Conservation (phyloP, 345 rosid species). For the Aurinia saxatilis region DNA sequence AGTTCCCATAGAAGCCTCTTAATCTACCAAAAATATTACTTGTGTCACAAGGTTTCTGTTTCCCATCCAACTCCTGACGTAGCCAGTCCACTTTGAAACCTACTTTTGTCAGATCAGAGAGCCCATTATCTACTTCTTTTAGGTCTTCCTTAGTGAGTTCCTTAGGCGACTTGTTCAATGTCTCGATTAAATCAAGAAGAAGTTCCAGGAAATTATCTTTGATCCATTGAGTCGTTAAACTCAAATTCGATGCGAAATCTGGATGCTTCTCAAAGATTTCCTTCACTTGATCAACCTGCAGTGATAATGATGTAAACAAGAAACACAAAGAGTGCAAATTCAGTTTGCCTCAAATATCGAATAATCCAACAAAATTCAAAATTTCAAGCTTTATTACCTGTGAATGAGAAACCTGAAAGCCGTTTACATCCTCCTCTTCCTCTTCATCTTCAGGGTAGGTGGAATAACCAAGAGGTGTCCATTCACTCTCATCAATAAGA, state of each 20-base stretch:
- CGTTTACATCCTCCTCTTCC: not conserved
- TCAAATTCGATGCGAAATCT: not conserved
- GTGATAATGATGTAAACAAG: not conserved
- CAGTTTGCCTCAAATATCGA: not conserved
- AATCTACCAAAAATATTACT: not conserved
- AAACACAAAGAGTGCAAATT: not conserved
- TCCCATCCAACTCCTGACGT: not conserved
- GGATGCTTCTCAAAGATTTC: slow-evolving; percentile 1
- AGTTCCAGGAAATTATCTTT: not conserved
- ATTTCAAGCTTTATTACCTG: not conserved
- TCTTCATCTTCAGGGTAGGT: not conserved
- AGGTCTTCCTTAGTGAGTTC: not conserved
- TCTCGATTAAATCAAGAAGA: not conserved
- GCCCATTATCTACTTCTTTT: not conserved
- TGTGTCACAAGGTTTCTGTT: not conserved
- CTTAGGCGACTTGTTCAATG: not conserved
- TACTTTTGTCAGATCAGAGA: not conserved
- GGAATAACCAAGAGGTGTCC: not conserved
- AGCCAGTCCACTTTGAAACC: slow-evolving; percentile 8
- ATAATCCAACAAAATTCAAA: too few relatives aligned
- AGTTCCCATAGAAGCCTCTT: not conserved
- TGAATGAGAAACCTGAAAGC: not conserved
- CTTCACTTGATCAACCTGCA: not conserved
- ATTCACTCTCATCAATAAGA: not conserved
- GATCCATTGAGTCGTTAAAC: not conserved